Percentiles rank a stretch among this genome's conserved stretches.
Evolutionary conservation across 176 grass and related monocot genomes (phyloP).

Genomic region (Oryza longistaminata): DNA sequence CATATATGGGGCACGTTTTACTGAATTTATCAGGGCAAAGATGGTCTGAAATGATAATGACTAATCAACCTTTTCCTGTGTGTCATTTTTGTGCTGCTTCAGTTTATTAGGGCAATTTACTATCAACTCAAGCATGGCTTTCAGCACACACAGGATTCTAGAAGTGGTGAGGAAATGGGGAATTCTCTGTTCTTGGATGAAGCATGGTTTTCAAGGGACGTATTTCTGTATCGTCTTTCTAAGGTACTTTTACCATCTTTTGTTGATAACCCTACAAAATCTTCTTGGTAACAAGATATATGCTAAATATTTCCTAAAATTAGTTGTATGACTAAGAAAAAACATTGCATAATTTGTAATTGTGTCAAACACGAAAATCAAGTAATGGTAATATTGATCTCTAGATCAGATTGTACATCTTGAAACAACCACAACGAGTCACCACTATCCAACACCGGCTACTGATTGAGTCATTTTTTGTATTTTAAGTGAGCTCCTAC

Average conservation of each 20-base stretch:
- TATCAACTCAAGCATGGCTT: conserved; percentile 78
- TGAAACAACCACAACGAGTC: neutral
- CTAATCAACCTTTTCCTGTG: neutral
- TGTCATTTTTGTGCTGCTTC: conserved; percentile 35
- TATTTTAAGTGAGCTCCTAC: neutral
- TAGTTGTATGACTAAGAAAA: neutral
- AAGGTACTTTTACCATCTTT: conserved; percentile 71
- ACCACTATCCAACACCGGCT: neutral
- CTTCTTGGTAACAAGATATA: neutral
- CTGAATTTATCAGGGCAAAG: conserved; percentile 13
- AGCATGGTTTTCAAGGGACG: conserved; percentile 78
- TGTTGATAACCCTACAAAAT: neutral
- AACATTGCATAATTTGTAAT: neutral
- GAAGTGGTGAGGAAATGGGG: conserved; percentile 30
- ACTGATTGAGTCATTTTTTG: neutral
- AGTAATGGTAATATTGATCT: neutral
- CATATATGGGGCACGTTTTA: conserved; percentile 15
- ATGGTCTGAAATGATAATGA: neutral
- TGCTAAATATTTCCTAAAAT: neutral
- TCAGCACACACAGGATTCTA: conserved; percentile 48
- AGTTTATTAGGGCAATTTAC: conserved; percentile 85
- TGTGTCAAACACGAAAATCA: neutral
- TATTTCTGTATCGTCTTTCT: conserved; percentile 76
- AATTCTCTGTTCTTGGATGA: conserved; percentile 75
- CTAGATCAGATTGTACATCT: neutral